Conservation (phyloP, 2,329 filamentous ascomycete genomes). For the Tolypocladium amazonense region DNA sequence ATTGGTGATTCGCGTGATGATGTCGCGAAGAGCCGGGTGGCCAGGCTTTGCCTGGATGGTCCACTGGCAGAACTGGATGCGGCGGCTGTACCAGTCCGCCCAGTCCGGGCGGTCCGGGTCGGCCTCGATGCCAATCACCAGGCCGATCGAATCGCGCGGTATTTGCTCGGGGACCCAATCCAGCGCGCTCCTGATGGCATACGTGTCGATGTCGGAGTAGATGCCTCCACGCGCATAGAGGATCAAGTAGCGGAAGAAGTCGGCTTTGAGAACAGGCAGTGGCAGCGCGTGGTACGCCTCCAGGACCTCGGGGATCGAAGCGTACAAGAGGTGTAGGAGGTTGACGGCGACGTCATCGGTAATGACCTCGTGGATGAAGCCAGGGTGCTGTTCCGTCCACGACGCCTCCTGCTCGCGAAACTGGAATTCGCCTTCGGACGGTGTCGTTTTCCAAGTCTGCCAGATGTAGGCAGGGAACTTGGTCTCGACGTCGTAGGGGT, state of each 20-base stretch:
- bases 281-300: conserved; percentile 68
- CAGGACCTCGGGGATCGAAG: conserved; percentile 66
- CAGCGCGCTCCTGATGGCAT: conserved; percentile 68
- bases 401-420: conserved; percentile 80
- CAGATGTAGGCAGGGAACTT: conserved; percentile 98
- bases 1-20: conserved; percentile 77
- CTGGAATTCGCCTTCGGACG: conserved; percentile 64
- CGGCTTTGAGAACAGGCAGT: conserved; percentile 64
- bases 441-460: conserved; percentile 95
- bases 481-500: conserved; percentile 77
- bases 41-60: conserved; percentile 94
- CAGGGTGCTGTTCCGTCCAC: conserved; percentile 79
- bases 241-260: conserved; percentile 69
- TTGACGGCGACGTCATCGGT: conserved; percentile 80
- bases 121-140: conserved; percentile 92
- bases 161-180: conserved; percentile 81
- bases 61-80: conserved; percentile 98
- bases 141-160: conserved; percentile 65
- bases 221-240: conserved; percentile 50
- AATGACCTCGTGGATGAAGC: conserved; percentile 93
- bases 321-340: conserved; percentile 78
- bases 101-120: conserved; percentile 90
- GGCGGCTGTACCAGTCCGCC: conserved; percentile 89
- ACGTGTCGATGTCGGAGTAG: conserved; percentile 90
- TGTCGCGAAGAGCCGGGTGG: conserved; percentile 80